Percentiles rank a stretch among this genome's conserved stretches.
Conservation (phyloP, 2,329 filamentous ascomycete species). For the Zasmidium citrigriseum region DNA sequence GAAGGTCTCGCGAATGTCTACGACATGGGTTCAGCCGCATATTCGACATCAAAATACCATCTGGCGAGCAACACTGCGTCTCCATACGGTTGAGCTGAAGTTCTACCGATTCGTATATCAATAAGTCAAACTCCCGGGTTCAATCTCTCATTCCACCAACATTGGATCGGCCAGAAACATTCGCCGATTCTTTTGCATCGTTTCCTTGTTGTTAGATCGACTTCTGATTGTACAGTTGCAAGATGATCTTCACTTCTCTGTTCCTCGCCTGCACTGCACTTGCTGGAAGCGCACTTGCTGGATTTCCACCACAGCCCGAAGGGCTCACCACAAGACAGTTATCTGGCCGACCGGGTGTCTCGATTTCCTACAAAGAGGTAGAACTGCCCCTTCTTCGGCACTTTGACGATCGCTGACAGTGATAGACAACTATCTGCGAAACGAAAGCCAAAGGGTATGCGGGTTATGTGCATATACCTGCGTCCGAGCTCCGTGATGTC, state of each 20-base stretch:
- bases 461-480: slow-evolving; percentile 58
- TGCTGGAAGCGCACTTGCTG: slow-evolving; percentile 10
- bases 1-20: background rate
- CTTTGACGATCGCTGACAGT: background rate
- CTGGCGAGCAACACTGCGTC: background rate
- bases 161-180: background rate
- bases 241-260: background rate
- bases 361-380: slow-evolving; percentile 29
- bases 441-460: slow-evolving; percentile 56
- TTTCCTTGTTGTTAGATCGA: no score
- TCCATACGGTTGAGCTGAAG: background rate
- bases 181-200: background rate
- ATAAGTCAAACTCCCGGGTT: slow-evolving; percentile 5
- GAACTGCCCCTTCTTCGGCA: background rate
- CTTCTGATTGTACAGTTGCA: no score
- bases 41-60: background rate
- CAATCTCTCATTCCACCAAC: slow-evolving; percentile 7
- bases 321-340: slow-evolving; percentile 16
- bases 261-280: slow-evolving; percentile 3
- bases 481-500: slow-evolving; percentile 32
- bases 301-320: slow-evolving; percentile 17
- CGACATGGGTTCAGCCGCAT: background rate
- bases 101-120: slow-evolving; percentile 7
- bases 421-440: slow-evolving; percentile 49
- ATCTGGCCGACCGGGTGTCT: slow-evolving; percentile 12